Evolutionary conservation across 352 stramenopile genomes (phyloP), one percentile per base, ranked within the genome.

Genomic region (Phytophthora constricta): DNA sequence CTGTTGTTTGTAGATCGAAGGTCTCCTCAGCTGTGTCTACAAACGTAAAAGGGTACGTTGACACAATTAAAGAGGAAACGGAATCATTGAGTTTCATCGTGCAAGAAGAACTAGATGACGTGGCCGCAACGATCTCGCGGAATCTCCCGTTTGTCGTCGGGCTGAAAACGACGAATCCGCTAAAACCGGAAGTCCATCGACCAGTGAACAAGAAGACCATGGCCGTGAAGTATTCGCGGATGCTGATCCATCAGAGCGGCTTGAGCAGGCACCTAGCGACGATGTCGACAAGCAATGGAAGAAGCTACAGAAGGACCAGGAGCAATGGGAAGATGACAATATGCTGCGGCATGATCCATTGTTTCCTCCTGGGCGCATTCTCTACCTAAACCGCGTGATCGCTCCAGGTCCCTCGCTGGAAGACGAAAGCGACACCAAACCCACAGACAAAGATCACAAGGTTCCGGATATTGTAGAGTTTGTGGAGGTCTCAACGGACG

Each of bases 311-410:
- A n/a, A 72, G 20, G 46, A 69, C 11, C 57, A 77, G 57, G 55
- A 37, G 16, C 43, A 68, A 19, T 64, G 50, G 54, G 51, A 74
- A 67, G 47, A 75, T 23, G 72, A 77, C 41, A 68, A 79, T 17
- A 58, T 51, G 48, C 54, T 86, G 28, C 48, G 77, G 19, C 81
- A 91, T 26, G 81, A 82, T 7, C 81, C 82, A 20, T 68, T 93
- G 19, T 93, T 91, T 47, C 85, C 85, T 20, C 85, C 85, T 45
- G 85, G 85, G 17, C 76, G 83, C 5, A 86, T 93, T 50, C 51
- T 93, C n/a, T 91, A 91, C 43, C 59, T 93, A 34, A 87, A 87
- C 26, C 79, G 73, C 10, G 62, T 79, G 39, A 52, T 72, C 13
- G 53, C 60, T 17, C 57, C 61, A 26, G 50, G 53, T 8, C 37